Percentiles rank a stretch among this genome's conserved stretches.
Conservation (phyloP, 495 filamentous ascomycete genomes). For the Trichoderma virens region DNA sequence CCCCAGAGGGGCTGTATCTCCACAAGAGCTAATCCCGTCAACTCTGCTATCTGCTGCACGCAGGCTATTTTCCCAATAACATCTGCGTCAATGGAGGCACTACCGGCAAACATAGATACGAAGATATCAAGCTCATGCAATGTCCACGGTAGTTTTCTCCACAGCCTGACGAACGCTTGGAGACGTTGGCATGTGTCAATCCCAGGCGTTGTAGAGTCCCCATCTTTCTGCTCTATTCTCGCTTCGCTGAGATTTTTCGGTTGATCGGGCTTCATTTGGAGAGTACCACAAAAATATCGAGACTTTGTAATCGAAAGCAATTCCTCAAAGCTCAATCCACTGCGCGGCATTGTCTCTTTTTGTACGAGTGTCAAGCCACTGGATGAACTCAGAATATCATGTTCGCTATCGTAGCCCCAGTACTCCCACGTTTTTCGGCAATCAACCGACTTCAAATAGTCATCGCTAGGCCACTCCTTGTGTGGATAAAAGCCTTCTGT, state of each 20-base stretch:
- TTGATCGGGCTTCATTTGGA: not conserved
- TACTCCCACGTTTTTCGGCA: not conserved
- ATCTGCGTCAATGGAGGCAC: not conserved
- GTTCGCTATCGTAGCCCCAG: not conserved
- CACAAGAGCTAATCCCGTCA: not conserved
- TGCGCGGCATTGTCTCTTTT: slow-evolving; percentile 19
- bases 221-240: not conserved
- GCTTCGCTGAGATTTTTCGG: not conserved
- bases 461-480: not conserved
- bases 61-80: not conserved
- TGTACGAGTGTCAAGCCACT: slow-evolving; percentile 18
- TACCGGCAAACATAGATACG: slow-evolving; percentile 14
- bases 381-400: not conserved
- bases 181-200: not conserved
- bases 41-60: not conserved
- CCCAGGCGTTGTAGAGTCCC: not conserved
- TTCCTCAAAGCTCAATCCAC: slow-evolving; percentile 18
- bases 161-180: not conserved
- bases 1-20: not conserved
- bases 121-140: slow-evolving; percentile 6
- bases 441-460: not conserved
- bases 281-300: not conserved
- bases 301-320: slow-evolving; percentile 8
- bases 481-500: not conserved
- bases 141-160: not conserved